phyloP scores from a whole-genome alignment of 208 protist species.

The Tritrichomonas foetus region DNA sequence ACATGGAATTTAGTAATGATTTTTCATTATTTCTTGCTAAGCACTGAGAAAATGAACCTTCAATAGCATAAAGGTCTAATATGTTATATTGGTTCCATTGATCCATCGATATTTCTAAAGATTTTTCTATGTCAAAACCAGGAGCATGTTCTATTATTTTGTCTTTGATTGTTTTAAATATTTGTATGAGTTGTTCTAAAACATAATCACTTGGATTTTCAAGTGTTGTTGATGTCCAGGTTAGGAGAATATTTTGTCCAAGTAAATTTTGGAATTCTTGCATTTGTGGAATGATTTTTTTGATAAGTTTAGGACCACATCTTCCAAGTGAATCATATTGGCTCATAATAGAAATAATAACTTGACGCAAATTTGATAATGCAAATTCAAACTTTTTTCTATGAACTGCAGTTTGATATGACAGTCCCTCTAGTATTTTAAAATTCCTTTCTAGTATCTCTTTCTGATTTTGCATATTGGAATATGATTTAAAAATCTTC shows the following conservation, averaged over 20 bases:
- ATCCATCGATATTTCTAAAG: background rate
- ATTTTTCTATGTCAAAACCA: too few relatives aligned
- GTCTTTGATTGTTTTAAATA: background rate
- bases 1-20: background rate
- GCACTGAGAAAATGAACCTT: background rate
- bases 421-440: background rate
- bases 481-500: too few relatives aligned
- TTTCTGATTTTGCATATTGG: too few relatives aligned
- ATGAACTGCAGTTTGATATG: background rate
- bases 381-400: constrained; percentile 36
- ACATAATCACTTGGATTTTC: constrained; percentile 12
- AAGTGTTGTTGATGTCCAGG: background rate
- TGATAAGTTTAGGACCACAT: too few relatives aligned
- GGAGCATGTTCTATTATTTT: background rate
- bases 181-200: background rate
- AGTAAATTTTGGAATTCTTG: background rate
- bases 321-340: too few relatives aligned
- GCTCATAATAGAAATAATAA: too few relatives aligned
- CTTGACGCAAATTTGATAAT: too few relatives aligned
- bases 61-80: background rate
- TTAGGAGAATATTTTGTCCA: constrained; percentile 22
- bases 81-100: constrained; percentile 24
- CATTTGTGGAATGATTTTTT: background rate
- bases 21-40: background rate
- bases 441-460: too few relatives aligned